Conservation (phyloP, 352 stramenopile species). For the Phytopythium vexans region DNA sequence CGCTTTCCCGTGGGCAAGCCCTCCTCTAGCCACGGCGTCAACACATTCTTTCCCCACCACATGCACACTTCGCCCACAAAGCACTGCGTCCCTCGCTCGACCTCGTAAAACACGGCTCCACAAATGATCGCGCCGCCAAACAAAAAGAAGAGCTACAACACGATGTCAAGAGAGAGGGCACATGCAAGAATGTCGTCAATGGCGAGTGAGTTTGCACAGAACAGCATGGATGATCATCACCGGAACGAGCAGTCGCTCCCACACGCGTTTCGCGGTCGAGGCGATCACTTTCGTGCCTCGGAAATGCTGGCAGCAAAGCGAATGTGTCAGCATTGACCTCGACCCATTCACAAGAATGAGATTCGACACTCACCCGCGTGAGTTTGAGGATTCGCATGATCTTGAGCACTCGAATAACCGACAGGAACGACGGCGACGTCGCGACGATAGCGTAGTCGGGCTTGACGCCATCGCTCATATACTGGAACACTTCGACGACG, state of each 20-base stretch:
- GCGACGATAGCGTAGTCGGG: conserved; percentile 64
- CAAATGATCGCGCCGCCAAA: conserved; percentile 62
- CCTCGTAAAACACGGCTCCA: conserved; percentile 66
- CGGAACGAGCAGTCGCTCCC: conserved; percentile 58
- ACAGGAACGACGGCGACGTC: conserved; percentile 58
- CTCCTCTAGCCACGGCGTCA: conserved; percentile 35
- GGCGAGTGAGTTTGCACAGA: too few species aligned
- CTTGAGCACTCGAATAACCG: conserved; percentile 64
- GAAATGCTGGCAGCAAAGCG: conserved; percentile 41
- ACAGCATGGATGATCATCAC: conserved; percentile 15
- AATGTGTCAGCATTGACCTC: neutral
- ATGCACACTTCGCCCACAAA: conserved; percentile 49
- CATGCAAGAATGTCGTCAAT: too few species aligned
- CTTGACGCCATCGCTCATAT: conserved; percentile 16
- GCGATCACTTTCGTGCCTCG: conserved; percentile 59
- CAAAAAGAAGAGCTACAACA: conserved; percentile 66
- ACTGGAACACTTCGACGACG: conserved; percentile 44
- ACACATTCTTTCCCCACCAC: conserved; percentile 56
- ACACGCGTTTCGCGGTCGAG: conserved; percentile 51
- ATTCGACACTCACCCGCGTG: conserved; percentile 28
- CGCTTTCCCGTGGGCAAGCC: conserved; percentile 52
- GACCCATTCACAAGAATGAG: neutral
- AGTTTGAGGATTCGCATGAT: conserved; percentile 77
- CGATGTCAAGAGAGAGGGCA: neutral
- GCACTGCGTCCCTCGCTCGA: conserved; percentile 68